phyloP scores from a whole-genome alignment of 1,139 yeast genomes.

The Zygosaccharomyces pseudobailii region DNA sequence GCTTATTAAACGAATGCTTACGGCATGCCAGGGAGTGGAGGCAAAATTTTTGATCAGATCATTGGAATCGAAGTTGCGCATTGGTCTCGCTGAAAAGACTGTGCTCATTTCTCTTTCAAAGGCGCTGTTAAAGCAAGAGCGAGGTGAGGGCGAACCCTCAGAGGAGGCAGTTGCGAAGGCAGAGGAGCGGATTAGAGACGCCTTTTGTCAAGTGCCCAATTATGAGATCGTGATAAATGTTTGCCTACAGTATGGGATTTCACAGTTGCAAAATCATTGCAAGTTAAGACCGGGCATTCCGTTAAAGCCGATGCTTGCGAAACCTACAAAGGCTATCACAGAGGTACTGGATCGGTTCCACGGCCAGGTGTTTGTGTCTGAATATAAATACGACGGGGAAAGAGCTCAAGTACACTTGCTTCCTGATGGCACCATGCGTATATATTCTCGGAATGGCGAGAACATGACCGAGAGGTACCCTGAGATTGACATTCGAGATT shows the following conservation, averaged over 20 bases:
- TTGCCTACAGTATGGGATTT: conserved; percentile 64
- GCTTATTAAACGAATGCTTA: conserved; percentile 73
- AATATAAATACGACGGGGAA: conserved; percentile 96
- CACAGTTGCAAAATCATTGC: conserved; percentile 60
- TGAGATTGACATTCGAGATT: conserved; percentile 69
- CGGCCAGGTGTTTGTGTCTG: conserved; percentile 84
- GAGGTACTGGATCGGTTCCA: conserved; percentile 88
- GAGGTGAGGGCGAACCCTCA: conserved; percentile 25
- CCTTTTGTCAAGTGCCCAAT: conserved; percentile 88
- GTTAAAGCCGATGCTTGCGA: conserved; percentile 95
- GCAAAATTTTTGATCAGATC: conserved; percentile 89
- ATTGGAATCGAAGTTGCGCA: conserved; percentile 85
- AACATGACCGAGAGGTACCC: conserved; percentile 97
- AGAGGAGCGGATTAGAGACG: conserved; percentile 77
- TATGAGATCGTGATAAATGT: conserved; percentile 70
- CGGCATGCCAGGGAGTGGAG: conserved; percentile 83
- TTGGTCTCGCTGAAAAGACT: conserved; percentile 91
- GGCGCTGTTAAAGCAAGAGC: conserved; percentile 66
- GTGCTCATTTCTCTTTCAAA: conserved; percentile 80
- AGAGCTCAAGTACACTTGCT: conserved; percentile 89
- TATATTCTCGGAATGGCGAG: conserved; percentile 92
- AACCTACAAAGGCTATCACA: conserved; percentile 88
- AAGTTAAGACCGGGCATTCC: conserved; percentile 90
- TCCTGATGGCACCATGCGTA: conserved; percentile 60
- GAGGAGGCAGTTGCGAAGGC: conserved; percentile 47